phyloP scores from a whole-genome alignment of 352 stramenopile species.

The Phytopythium delawarense region DNA sequence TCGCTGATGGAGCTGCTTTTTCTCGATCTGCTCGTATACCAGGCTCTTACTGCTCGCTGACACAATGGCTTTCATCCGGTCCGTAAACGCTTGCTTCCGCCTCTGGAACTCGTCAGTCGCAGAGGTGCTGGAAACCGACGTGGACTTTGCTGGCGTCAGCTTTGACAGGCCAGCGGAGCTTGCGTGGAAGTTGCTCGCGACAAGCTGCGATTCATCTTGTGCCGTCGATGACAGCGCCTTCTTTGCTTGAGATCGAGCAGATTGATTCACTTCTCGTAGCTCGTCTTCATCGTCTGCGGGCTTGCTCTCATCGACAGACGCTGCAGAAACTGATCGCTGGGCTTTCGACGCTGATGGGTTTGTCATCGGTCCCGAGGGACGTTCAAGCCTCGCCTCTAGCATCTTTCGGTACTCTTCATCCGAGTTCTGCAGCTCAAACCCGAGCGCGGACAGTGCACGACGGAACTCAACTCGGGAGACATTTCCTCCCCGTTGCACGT shows the following conservation, averaged over 20 bases:
- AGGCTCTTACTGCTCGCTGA: conserved; percentile 59
- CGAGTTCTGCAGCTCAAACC: conserved; percentile 68
- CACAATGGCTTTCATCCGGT: conserved; percentile 74
- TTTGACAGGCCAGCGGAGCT: background rate
- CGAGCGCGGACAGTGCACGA: conserved; percentile 46
- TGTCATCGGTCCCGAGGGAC: background rate
- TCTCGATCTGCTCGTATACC: conserved; percentile 70
- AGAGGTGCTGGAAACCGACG: conserved; percentile 1
- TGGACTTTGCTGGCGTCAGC: background rate
- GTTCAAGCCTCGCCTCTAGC: conserved; percentile 9
- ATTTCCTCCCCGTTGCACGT: conserved; percentile 33
- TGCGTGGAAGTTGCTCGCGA: background rate
- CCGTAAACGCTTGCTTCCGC: conserved; percentile 62
- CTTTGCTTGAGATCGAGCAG: background rate
- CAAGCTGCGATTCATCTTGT: background rate
- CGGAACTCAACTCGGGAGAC: conserved; percentile 67
- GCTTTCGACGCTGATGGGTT: background rate
- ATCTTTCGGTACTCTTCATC: conserved; percentile 49
- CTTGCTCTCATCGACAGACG: background rate
- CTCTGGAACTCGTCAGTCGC: conserved; percentile 58
- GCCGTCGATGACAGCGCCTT: background rate
- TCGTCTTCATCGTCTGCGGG: background rate
- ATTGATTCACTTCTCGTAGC: background rate
- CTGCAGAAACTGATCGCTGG: background rate
- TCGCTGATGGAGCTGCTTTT: conserved; percentile 30